Percentiles rank a stretch among this genome's conserved stretches.
Evolutionary conservation across 768 basidiomycete genomes (phyloP).

Genomic region (Lentinula lateritia): DNA sequence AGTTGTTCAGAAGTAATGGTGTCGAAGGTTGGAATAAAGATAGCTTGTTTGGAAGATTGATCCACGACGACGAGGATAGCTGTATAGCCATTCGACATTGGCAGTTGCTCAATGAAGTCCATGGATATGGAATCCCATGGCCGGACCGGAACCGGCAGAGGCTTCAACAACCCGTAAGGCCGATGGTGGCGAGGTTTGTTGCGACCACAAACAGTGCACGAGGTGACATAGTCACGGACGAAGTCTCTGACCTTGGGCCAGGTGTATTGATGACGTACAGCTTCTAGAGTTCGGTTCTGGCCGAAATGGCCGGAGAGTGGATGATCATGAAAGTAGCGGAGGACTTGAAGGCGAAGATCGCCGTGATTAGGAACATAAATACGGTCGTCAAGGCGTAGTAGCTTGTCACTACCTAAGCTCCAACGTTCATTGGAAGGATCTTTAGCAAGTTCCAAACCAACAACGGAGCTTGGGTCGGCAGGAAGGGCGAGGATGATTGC

Average conservation of each 20-base stretch:
- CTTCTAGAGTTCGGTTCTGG: constrained; percentile 16
- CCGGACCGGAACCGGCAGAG: constrained; percentile 14
- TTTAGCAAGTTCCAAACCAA: background rate
- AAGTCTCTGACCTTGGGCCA: constrained; percentile 5
- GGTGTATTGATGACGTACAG: background rate
- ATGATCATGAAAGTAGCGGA: constrained; percentile 19
- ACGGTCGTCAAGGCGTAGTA: background rate
- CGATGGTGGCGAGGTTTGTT: constrained; percentile 17
- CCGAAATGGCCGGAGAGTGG: constrained; percentile 25
- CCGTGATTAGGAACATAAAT: constrained; percentile 8
- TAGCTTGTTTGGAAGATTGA: constrained; percentile 5
- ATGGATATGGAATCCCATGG: constrained; percentile 19
- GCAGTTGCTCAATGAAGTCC: constrained; percentile 22
- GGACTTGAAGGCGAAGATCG: constrained; percentile 17
- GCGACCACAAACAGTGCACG: constrained; percentile 19
- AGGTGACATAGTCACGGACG: constrained; percentile 13
- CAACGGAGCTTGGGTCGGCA: background rate
- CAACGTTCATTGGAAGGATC: background rate
- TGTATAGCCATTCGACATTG: constrained; percentile 11
- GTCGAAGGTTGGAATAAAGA: constrained; percentile 10
- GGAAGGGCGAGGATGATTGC: constrained; percentile 10
- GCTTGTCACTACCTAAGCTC: background rate
- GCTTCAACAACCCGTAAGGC: constrained; percentile 14
- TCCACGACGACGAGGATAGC: constrained; percentile 10
- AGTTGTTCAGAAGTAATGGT: constrained; percentile 9